These are phyloP conservation scores for Spongispora temasekensis DNA, from an alignment of 1,284 basidiomycete genomes.

Conservation along the genomic window DNA sequence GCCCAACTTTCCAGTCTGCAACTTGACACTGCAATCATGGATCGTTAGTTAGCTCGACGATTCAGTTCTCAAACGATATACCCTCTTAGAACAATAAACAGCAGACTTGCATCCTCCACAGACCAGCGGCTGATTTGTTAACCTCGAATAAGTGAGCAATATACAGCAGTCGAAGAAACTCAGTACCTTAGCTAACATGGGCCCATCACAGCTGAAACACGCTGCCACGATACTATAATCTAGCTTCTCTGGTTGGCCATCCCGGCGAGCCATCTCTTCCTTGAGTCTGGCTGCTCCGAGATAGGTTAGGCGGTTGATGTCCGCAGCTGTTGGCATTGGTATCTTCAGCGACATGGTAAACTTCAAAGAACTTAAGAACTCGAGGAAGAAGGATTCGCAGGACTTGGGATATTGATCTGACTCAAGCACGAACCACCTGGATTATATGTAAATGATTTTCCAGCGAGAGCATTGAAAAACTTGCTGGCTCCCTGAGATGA, in stretches of 20 bases:
- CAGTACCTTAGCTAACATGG: slow-evolving; percentile 24
- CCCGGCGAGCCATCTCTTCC: slow-evolving; percentile 27
- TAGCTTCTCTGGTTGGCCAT: slow-evolving; percentile 31
- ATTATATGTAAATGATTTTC: not conserved
- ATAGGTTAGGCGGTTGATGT: slow-evolving; percentile 33
- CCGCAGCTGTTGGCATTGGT: slow-evolving; percentile 24
- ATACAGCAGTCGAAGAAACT: not conserved
- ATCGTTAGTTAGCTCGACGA: not conserved
- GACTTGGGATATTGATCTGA: no score
- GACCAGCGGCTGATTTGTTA: slow-evolving; percentile 26
- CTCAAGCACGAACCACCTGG: no score
- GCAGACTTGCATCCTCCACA: slow-evolving; percentile 34
- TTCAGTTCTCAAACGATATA: not conserved
- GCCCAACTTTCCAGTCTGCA: slow-evolving; percentile 33
- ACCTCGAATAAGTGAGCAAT: slow-evolving; percentile 1
- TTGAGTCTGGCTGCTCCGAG: slow-evolving; percentile 31
- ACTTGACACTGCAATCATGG: slow-evolving; percentile 29
- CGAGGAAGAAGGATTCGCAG: no score
- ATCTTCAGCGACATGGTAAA: slow-evolving; percentile 25
- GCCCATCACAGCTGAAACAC: slow-evolving; percentile 25
- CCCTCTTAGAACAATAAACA: slow-evolving; percentile 35
- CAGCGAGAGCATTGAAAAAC: not conserved
- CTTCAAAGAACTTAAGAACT: not conserved
- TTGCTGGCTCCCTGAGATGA: no score
- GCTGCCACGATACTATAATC: slow-evolving; percentile 27